Conservation (phyloP, 208 protist genomes). For the Herpetomonas samuelpessoai region DNA sequence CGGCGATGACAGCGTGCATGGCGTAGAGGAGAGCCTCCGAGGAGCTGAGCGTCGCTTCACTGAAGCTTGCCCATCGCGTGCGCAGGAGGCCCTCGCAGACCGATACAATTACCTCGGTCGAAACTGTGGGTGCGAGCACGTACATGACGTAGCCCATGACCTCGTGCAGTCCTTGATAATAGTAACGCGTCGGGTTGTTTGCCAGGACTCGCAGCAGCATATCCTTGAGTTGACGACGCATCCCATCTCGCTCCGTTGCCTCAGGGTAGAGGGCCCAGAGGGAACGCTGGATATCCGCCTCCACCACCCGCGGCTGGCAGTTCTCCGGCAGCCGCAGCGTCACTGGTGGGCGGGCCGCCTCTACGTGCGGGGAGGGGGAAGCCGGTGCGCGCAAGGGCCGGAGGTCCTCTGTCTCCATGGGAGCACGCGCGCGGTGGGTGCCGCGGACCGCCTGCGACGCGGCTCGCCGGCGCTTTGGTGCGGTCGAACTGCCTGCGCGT, state of each 20-base stretch:
- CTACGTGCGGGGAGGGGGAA: constrained; percentile 3
- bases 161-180: constrained; percentile 88
- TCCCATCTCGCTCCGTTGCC: constrained; percentile 29
- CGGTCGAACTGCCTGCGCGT: too few relatives aligned
- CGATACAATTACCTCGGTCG: constrained; percentile 37
- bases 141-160: constrained; percentile 83
- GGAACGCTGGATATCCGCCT: constrained; percentile 73
- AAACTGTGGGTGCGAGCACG: constrained; percentile 34
- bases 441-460: background rate
- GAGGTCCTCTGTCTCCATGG: background rate
- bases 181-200: constrained; percentile 52
- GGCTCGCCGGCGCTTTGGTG: background rate
- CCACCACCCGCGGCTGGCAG: constrained; percentile 74
- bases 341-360: constrained; percentile 6
- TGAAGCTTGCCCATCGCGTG: constrained; percentile 61
- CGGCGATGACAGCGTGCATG: constrained; percentile 62
- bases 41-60: constrained; percentile 37
- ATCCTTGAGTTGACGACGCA: constrained; percentile 40
- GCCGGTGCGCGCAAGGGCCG: constrained; percentile 2
- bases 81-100: constrained; percentile 63
- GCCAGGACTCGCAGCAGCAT: constrained; percentile 60
- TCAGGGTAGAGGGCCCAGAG: constrained; percentile 78
- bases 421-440: background rate
- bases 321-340: constrained; percentile 51
- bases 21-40: constrained; percentile 79